Evolutionary conservation across 495 filamentous ascomycete species (phyloP).

Genomic region (Penicillium malachiteum): DNA sequence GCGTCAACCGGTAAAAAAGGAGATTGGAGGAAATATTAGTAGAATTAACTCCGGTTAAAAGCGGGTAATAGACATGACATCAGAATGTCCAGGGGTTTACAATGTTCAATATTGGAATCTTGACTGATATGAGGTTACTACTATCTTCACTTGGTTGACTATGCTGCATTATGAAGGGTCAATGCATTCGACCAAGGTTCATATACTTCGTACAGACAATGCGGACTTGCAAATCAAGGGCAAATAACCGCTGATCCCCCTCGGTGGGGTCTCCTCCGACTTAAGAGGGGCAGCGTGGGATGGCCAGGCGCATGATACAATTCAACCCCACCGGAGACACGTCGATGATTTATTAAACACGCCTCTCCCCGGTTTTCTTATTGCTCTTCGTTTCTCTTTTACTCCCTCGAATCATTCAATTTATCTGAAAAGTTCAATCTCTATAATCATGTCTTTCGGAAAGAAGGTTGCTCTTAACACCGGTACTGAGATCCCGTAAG

Average conservation of each 20-base stretch:
- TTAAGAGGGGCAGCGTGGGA: slow-evolving; percentile 14
- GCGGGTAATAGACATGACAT: slow-evolving; percentile 20
- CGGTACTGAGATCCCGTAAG: slow-evolving; percentile 45
- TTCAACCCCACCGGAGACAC: slow-evolving; percentile 12
- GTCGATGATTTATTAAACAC: slow-evolving; percentile 13
- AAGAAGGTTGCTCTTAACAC: slow-evolving; percentile 47
- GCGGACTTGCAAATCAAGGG: too few relatives aligned
- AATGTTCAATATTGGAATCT: background rate
- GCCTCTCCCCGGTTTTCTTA: background rate
- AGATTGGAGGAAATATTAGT: background rate
- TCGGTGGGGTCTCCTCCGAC: slow-evolving; percentile 28
- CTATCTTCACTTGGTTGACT: too few relatives aligned
- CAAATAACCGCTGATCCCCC: background rate
- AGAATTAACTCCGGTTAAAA: slow-evolving; percentile 4
- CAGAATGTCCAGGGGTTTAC: background rate
- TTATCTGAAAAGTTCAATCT: background rate
- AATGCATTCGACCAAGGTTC: too few relatives aligned
- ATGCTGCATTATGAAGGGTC: too few relatives aligned
- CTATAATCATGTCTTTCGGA: slow-evolving; percentile 44
- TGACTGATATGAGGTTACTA: background rate
- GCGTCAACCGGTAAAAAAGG: background rate
- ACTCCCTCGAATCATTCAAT: slow-evolving; percentile 3
- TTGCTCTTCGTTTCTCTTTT: slow-evolving; percentile 2
- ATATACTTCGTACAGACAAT: too few relatives aligned
- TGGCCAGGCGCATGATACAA: slow-evolving; percentile 3